Conservation (phyloP, 1,284 basidiomycete genomes). For the Irpex lacteus region DNA sequence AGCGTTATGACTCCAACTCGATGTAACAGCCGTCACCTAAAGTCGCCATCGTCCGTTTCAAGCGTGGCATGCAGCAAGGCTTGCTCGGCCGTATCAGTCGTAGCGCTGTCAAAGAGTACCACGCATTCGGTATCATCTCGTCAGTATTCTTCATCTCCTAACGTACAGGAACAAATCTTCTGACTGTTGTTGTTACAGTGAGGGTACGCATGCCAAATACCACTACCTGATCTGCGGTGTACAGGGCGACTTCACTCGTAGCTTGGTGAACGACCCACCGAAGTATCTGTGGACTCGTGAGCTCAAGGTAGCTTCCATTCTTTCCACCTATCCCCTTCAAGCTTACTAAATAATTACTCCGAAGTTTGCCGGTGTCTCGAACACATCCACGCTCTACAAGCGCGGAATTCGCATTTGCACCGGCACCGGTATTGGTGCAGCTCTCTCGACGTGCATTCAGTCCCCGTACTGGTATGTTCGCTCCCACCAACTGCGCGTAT, state of each 20-base stretch:
- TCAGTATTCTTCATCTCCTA: constrained; percentile 24
- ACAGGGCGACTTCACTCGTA: constrained; percentile 73
- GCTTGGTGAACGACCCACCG: constrained; percentile 67
- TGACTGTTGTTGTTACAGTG: constrained; percentile 36
- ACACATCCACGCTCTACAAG: constrained; percentile 72
- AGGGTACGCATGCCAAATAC: constrained; percentile 64
- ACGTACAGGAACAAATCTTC: constrained; percentile 8
- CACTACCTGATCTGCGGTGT: constrained; percentile 80
- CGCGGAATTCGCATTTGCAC: constrained; percentile 77
- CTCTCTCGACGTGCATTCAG: constrained; percentile 72
- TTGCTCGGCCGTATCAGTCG: constrained; percentile 56
- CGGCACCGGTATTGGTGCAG: constrained; percentile 75
- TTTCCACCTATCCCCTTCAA: background rate
- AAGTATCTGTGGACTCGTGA: constrained; percentile 69
- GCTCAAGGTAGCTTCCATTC: constrained; percentile 50
- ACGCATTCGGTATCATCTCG: constrained; percentile 62
- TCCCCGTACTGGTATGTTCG: constrained; percentile 59
- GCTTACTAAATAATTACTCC: constrained; percentile 1
- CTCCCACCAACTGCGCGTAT: background rate
- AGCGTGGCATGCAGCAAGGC: constrained; percentile 65
- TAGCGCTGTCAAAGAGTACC: constrained; percentile 57
- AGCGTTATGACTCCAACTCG: background rate
- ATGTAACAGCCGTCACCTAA: constrained; percentile 54
- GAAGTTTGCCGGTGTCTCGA: constrained; percentile 76
- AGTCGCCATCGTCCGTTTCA: constrained; percentile 56